Evolutionary conservation across 108 stramenopile species (phyloP).

Genomic region (Cyclotella kingstonii): DNA sequence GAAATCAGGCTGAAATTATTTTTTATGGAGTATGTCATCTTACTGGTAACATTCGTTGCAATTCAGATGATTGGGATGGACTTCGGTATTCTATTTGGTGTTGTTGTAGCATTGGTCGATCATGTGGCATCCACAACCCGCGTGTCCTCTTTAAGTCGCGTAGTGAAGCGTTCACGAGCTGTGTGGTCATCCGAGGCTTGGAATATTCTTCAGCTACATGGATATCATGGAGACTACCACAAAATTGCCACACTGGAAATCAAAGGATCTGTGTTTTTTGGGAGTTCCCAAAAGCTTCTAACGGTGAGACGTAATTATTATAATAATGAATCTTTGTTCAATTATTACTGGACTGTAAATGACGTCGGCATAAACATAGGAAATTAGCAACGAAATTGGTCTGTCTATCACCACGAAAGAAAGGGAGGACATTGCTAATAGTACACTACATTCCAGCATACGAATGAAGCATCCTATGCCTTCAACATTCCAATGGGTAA

Average conservation of each 20-base stretch:
- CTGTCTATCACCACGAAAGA: conserved; percentile 31
- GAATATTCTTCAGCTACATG: conserved; percentile 62
- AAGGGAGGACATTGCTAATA: conserved; percentile 14
- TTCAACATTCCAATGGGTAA: not conserved
- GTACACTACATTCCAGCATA: conserved; percentile 19
- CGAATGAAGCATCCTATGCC: conserved; percentile 1
- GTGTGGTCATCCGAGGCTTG: conserved; percentile 57
- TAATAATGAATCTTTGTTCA: not conserved
- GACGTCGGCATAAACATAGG: not conserved
- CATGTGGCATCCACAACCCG: conserved; percentile 72
- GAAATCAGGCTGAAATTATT: conserved; percentile 42
- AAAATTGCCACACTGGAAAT: conserved; percentile 69
- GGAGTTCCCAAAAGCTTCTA: conserved; percentile 56
- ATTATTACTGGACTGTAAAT: not conserved
- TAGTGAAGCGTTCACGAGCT: conserved; percentile 65
- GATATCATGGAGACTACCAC: conserved; percentile 46
- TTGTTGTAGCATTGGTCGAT: conserved; percentile 71
- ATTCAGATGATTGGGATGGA: conserved; percentile 52
- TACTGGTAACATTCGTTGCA: conserved; percentile 40
- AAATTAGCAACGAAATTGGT: conserved; percentile 58
- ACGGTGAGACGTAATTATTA: conserved; percentile 3
- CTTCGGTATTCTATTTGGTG: conserved; percentile 43
- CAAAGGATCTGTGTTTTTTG: conserved; percentile 77
- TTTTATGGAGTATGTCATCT: conserved; percentile 38
- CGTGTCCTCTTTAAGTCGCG: conserved; percentile 44